phyloP scores from a whole-genome alignment of 495 filamentous ascomycete species.

The Acidomyces sp. region DNA sequence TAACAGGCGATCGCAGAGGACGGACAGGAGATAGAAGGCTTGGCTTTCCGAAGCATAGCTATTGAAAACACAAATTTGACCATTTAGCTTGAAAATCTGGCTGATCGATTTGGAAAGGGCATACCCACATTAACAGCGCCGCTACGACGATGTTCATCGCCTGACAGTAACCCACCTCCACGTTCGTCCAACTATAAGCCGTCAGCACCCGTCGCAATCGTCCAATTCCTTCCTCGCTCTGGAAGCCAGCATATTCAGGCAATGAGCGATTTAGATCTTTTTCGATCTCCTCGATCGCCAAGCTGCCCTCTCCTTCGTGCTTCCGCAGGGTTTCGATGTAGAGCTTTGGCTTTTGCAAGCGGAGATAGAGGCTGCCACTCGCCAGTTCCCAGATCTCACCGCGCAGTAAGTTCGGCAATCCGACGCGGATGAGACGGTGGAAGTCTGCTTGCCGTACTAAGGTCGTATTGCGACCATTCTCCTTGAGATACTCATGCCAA shows the following conservation, averaged over 20 bases:
- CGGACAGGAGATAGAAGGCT: conserved; percentile 86
- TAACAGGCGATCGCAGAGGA: conserved; percentile 81
- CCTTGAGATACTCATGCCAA: conserved; percentile 87
- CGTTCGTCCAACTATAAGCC: conserved; percentile 92
- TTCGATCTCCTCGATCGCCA: conserved; percentile 97
- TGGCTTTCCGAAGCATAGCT: conserved; percentile 95
- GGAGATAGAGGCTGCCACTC: conserved; percentile 76
- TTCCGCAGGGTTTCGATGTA: conserved; percentile 75
- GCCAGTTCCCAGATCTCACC: conserved; percentile 95
- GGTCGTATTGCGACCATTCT: conserved; percentile 88
- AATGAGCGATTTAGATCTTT: conserved; percentile 94
- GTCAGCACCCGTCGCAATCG: conserved; percentile 79
- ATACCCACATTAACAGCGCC: conserved; percentile 72
- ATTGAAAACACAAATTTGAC: too few species aligned
- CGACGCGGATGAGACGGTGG: conserved; percentile 91
- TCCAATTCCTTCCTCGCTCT: conserved; percentile 89
- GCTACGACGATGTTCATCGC: conserved; percentile 99
- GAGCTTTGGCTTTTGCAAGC: conserved; percentile 70
- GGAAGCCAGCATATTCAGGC: conserved; percentile 93
- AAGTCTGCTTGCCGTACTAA: conserved; percentile 91
- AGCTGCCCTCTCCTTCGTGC: conserved; percentile 65
- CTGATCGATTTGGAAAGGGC: too few species aligned
- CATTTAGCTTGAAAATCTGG: too few species aligned
- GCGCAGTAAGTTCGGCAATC: conserved; percentile 79
- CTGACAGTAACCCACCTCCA: conserved; percentile 93